phyloP scores from a whole-genome alignment of 1,139 yeast genomes.

The Scheffersomyces quercinus region DNA sequence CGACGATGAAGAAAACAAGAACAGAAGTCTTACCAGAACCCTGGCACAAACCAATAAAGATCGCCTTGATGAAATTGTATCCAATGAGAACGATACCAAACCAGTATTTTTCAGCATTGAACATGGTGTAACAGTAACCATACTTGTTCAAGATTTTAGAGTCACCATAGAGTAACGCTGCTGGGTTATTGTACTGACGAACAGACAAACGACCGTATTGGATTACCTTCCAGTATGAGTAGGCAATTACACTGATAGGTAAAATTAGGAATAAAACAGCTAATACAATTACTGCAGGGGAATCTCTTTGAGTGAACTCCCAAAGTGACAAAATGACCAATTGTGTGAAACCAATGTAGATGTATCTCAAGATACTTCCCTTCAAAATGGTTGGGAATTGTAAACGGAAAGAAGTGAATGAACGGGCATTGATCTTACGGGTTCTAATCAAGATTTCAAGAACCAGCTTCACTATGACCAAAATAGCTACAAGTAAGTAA shows the following conservation, averaged over 20 bases:
- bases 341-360: constrained; percentile 77
- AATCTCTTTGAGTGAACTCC: constrained; percentile 71
- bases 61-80: constrained; percentile 57
- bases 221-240: constrained; percentile 61
- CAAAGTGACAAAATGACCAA: constrained; percentile 66
- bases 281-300: constrained; percentile 73
- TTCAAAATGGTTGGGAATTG: constrained; percentile 59
- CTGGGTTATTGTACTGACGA: constrained; percentile 62
- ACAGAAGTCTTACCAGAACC: constrained; percentile 70
- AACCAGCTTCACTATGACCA: constrained; percentile 52
- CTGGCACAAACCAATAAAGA: constrained; percentile 71
- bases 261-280: constrained; percentile 63
- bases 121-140: constrained; percentile 84
- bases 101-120: constrained; percentile 72
- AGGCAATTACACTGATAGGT: constrained; percentile 54
- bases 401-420: constrained; percentile 49
- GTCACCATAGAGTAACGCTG: constrained; percentile 76
- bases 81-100: constrained; percentile 62
- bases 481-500: constrained; percentile 45
- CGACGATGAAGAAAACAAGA: constrained; percentile 62
- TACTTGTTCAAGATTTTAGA: constrained; percentile 61
- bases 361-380: constrained; percentile 68
- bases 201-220: constrained; percentile 58
- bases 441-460: constrained; percentile 45
- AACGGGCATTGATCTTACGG: constrained; percentile 48